phyloP scores from a whole-genome alignment of 2,329 filamentous ascomycete species.

The Colletotrichum tabaci region DNA sequence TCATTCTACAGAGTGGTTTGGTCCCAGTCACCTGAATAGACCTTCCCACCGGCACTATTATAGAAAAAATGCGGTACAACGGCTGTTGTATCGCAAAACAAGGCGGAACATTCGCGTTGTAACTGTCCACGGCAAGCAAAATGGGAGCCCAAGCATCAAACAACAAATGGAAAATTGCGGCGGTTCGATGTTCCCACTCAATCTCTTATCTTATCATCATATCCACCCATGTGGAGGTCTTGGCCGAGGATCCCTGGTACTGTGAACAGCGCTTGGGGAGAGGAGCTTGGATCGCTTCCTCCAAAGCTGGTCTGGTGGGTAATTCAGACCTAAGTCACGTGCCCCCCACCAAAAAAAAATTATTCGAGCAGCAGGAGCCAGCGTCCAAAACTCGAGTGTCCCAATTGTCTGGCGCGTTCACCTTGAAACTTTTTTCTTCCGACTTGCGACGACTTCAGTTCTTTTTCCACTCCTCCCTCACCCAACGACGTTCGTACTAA shows the following conservation, averaged over 20 bases:
- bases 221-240: not conserved
- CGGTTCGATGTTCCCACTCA: not conserved
- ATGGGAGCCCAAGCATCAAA: not conserved
- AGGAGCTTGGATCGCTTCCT: slow-evolving; percentile 14
- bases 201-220: slow-evolving; percentile 9
- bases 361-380: not conserved
- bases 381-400: slow-evolving; percentile 18
- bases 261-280: not conserved
- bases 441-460: slow-evolving; percentile 22
- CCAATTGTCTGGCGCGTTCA: not conserved
- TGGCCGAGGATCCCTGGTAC: not conserved
- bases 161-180: not conserved
- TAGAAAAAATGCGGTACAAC: not conserved
- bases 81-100: not conserved
- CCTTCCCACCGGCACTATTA: too few relatives aligned
- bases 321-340: slow-evolving; percentile 25
- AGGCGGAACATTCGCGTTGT: not conserved
- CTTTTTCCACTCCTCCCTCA: slow-evolving; percentile 9
- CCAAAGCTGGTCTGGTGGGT: not conserved
- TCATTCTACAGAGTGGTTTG: not conserved
- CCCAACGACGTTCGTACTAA: slow-evolving; percentile 41
- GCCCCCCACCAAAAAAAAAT: not conserved
- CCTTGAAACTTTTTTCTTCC: not conserved
- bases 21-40: too few relatives aligned
- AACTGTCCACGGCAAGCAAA: not conserved